A percentile compares a stretch with the other conserved stretches of the same genome.
Evolutionary conservation across 495 filamentous ascomycete species (phyloP).

Genomic region (Hyphodiscus hymeniophilus): DNA sequence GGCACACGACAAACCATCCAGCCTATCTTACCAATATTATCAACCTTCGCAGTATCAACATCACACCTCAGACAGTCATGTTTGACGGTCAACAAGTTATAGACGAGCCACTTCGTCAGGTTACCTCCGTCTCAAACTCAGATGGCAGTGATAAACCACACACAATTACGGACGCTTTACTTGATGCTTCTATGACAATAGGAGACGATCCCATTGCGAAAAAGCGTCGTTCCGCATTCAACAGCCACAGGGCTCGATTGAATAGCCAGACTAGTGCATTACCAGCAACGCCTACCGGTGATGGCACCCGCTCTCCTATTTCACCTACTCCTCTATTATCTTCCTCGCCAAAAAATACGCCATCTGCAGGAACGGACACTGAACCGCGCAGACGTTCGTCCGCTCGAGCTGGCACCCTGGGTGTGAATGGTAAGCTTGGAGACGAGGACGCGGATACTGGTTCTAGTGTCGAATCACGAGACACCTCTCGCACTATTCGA

Average conservation of each 20-base stretch:
- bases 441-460: constrained; percentile 29
- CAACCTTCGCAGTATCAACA: constrained; percentile 56
- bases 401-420: neutral
- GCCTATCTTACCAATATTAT: constrained; percentile 59
- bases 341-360: constrained; percentile 7
- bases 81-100: constrained; percentile 65
- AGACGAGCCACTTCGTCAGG: constrained; percentile 31
- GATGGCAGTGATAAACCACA: constrained; percentile 39
- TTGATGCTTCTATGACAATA: constrained; percentile 87
- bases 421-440: constrained; percentile 21
- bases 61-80: constrained; percentile 81
- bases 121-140: constrained; percentile 6
- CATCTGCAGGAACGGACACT: constrained; percentile 10
- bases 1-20: constrained; percentile 32
- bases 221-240: constrained; percentile 46
- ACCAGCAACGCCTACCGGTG: neutral
- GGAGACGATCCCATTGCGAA: constrained; percentile 56
- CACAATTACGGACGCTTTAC: constrained; percentile 82
- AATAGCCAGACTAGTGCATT: constrained; percentile 19
- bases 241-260: constrained; percentile 34
- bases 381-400: constrained; percentile 7
- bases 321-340: constrained; percentile 14
- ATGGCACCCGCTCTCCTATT: constrained; percentile 20
- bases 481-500: constrained; percentile 20
- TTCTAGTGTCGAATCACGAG: constrained; percentile 24